Percentiles rank a stretch among this genome's conserved stretches.
phyloP scores from a whole-genome alignment of 2,329 filamentous ascomycete genomes.

The Dactylellina sp. region DNA sequence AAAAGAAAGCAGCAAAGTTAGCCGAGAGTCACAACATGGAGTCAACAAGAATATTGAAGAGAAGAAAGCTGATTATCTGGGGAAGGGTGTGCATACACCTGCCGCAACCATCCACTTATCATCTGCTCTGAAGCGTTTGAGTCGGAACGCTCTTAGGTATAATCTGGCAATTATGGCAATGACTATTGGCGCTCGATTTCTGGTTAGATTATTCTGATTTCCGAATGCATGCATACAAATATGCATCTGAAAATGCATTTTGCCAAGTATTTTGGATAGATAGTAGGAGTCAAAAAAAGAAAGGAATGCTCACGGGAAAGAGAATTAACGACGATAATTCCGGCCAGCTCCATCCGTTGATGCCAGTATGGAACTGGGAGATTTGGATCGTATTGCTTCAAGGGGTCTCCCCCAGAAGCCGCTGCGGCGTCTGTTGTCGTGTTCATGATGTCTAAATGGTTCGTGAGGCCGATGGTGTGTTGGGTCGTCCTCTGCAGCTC shows the following conservation, averaged over 20 bases:
- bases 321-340: slow-evolving; percentile 59
- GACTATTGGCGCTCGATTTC: slow-evolving; percentile 49
- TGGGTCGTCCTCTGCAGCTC: slow-evolving; percentile 6
- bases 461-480: slow-evolving; percentile 26
- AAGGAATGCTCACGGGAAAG: slow-evolving; percentile 59
- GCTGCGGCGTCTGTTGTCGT: slow-evolving; percentile 21
- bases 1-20: background rate
- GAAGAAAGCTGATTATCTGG: slow-evolving; percentile 4
- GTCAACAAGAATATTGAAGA: background rate
- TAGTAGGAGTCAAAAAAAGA: background rate
- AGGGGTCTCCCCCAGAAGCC: slow-evolving; percentile 29
- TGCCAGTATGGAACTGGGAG: slow-evolving; percentile 59
- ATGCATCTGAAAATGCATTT: background rate
- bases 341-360: slow-evolving; percentile 60
- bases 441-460: slow-evolving; percentile 19
- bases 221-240: background rate
- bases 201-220: background rate
- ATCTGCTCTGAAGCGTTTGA: slow-evolving; percentile 60
- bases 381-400: slow-evolving; percentile 59
- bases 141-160: slow-evolving; percentile 59
- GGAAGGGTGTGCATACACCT: slow-evolving; percentile 58
- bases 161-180: slow-evolving; percentile 59
- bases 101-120: slow-evolving; percentile 61
- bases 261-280: background rate
- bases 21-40: background rate